A percentile compares a stretch with the other conserved stretches of the same genome.
phyloP scores from a whole-genome alignment of 805 yeast species.

The Saturnispora kantuleensis region DNA sequence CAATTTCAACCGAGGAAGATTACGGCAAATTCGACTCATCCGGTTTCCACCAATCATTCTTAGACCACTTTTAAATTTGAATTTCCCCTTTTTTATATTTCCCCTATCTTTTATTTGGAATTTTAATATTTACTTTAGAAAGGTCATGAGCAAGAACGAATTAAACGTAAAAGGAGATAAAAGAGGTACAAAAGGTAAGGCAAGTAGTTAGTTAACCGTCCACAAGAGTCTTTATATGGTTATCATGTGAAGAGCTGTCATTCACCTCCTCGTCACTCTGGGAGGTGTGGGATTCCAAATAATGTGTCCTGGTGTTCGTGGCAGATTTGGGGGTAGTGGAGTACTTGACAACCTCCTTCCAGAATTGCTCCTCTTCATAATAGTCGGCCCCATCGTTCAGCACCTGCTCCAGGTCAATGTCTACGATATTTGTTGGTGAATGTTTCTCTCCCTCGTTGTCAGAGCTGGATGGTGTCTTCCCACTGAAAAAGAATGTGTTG shows the following conservation, averaged over 20 bases:
- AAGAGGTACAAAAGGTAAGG: not conserved
- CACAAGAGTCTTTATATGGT: slow-evolving; percentile 13
- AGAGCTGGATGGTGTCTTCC: slow-evolving; percentile 9
- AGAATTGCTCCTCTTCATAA: slow-evolving; percentile 18
- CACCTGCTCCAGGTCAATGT: slow-evolving; percentile 4
- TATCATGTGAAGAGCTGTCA: slow-evolving; percentile 6
- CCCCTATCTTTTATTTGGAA: not conserved
- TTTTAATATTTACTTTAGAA: too few relatives aligned
- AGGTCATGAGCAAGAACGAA: too few relatives aligned
- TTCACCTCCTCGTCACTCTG: slow-evolving; percentile 8
- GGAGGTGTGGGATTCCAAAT: slow-evolving; percentile 9
- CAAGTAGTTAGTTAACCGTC: not conserved
- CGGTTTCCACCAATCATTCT: too few relatives aligned
- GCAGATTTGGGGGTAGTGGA: slow-evolving; percentile 12
- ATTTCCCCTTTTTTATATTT: not conserved
- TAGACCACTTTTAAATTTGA: too few relatives aligned
- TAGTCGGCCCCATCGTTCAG: slow-evolving; percentile 6
- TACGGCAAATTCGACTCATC: not conserved
- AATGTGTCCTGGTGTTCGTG: slow-evolving; percentile 17
- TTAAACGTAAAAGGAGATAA: not conserved
- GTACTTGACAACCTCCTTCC: slow-evolving; percentile 25
- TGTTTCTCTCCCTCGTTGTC: slow-evolving; percentile 9
- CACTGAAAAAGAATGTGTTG: slow-evolving; percentile 15
- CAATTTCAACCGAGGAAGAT: not conserved
- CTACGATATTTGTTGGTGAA: slow-evolving; percentile 12